Conservation (phyloP, 169 alveolate species). For the Plasmodium relictum region DNA sequence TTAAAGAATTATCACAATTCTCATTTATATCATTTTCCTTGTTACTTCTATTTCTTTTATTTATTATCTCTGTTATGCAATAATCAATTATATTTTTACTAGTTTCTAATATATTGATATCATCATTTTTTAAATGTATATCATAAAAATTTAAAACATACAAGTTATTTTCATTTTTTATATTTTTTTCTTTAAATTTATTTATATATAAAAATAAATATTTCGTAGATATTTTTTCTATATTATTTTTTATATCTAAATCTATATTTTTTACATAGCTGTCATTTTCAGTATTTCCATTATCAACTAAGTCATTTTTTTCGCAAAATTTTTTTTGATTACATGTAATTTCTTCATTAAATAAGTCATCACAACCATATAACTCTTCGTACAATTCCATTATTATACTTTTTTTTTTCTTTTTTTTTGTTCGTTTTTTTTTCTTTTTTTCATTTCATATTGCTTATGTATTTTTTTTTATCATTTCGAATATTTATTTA, state of each 20-base stretch:
- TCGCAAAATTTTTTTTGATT: too few relatives aligned
- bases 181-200: constrained; percentile 45
- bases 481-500: too few relatives aligned
- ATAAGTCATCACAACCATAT: constrained; percentile 37
- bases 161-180: background rate
- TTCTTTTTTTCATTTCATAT: too few relatives aligned
- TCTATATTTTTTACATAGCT: constrained; percentile 53
- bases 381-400: constrained; percentile 61
- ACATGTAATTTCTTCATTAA: constrained; percentile 6
- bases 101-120: constrained; percentile 3
- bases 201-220: constrained; percentile 65
- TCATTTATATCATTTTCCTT: background rate
- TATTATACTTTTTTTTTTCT: background rate
- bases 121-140: constrained; percentile 49
- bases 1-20: background rate
- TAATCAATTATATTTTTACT: constrained; percentile 25
- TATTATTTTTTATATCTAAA: constrained; percentile 36
- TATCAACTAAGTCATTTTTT: background rate
- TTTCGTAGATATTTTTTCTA: constrained; percentile 44
- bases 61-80: constrained; percentile 11
- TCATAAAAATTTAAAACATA: constrained; percentile 43
- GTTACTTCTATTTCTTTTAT: background rate
- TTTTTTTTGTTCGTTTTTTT: too few relatives aligned
- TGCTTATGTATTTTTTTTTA: too few relatives aligned
- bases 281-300: constrained; percentile 2